Base-by-base conservation (phyloP, 371 early-diverging fungal genomes). In the Apophysomyces ossiformis region DNA sequence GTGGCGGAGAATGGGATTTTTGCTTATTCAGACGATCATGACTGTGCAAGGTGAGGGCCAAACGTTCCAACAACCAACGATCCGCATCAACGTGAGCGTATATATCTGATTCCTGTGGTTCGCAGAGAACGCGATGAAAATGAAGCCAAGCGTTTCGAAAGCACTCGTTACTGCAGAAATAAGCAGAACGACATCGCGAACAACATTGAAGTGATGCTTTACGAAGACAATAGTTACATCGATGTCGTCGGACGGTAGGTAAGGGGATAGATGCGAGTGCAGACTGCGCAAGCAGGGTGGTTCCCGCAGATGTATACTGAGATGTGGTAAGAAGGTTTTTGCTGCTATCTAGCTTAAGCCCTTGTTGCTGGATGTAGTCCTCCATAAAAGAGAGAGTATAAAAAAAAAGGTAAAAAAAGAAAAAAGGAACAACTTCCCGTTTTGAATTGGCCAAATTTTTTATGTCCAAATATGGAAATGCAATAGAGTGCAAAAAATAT, bases 11-110 rank as follows among this genome's bases (percentile, higher is more conserved):
- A 71, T 74, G 76, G 37, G 80, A 79, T 65, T 76, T 65, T 44
- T 78, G 81, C 76, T 80, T 81, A 81, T 72, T 81, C 74, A 81
- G 72, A 67, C 73, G 76, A 41, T 61, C 67, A 73, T 81, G 81
- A 72, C 81, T 81, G 73, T 78, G 72, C 16, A 81, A 69, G 39
- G 76, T 78, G 41, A 81, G 66, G 39, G 78, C 78, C 5, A 73
- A 67, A 57, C 81, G 67, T 65, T 81, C 81, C 56, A 81, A 59
- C 37, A 81, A 47, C 81, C 81, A 81, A 46, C 76, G 74, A 68
- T 78, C 76, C 54, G 74, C 73, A 54, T 81, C 81, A 12, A 81
- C 76, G 41, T 77, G 57, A 46, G 66, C 69, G 45, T 81, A 81
- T 16, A 70, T 73, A 65, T 79, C 79, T 32, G 67, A 66, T 18